A percentile compares a stretch with the other conserved stretches of the same genome.
These are phyloP conservation scores for Dactylonectria macrodidyma DNA, from an alignment of 2,329 filamentous ascomycete species.

Conservation along the genomic window DNA sequence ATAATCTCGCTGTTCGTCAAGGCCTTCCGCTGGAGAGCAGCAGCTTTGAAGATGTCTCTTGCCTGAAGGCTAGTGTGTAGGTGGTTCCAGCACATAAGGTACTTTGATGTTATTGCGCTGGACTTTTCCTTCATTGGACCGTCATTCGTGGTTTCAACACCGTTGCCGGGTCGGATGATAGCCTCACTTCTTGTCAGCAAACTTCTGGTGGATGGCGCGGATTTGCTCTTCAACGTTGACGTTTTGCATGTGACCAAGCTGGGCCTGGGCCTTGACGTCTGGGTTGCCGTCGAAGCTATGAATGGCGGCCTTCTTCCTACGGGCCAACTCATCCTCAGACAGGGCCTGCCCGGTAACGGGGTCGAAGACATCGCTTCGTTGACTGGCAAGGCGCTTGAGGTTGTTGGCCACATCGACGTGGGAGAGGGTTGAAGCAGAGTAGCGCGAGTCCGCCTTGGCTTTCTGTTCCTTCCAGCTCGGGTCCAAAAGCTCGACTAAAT, in stretches of 20 bases:
- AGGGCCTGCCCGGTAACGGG: conserved; percentile 76
- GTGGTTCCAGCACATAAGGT: background rate
- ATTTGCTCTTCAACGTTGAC: conserved; percentile 92
- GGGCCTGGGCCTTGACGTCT: conserved; percentile 69
- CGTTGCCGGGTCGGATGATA: background rate
- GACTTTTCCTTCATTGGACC: conserved; percentile 18
- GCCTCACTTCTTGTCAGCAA: conserved; percentile 57
- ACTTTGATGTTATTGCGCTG: conserved; percentile 5
- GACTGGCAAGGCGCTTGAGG: conserved; percentile 92
- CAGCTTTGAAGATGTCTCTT: background rate
- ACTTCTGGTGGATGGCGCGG: conserved; percentile 72
- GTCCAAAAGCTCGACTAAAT: conserved; percentile 89
- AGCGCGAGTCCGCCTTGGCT: conserved; percentile 87
- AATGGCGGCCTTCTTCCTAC: conserved; percentile 81
- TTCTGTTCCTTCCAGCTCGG: conserved; percentile 97
- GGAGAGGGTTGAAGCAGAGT: conserved; percentile 87
- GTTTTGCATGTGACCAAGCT: conserved; percentile 72
- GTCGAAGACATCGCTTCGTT: conserved; percentile 91
- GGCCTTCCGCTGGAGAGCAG: background rate
- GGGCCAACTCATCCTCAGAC: conserved; percentile 80
- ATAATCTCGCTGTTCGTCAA: conserved; percentile 12
- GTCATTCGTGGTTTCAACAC: conserved; percentile 16
- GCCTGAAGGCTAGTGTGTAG: background rate
- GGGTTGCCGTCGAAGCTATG: conserved; percentile 76
- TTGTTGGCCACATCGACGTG: conserved; percentile 93